These are phyloP conservation scores for Trichocladium uniseriatum DNA, from an alignment of 495 filamentous ascomycete genomes.

Conservation along the genomic window DNA sequence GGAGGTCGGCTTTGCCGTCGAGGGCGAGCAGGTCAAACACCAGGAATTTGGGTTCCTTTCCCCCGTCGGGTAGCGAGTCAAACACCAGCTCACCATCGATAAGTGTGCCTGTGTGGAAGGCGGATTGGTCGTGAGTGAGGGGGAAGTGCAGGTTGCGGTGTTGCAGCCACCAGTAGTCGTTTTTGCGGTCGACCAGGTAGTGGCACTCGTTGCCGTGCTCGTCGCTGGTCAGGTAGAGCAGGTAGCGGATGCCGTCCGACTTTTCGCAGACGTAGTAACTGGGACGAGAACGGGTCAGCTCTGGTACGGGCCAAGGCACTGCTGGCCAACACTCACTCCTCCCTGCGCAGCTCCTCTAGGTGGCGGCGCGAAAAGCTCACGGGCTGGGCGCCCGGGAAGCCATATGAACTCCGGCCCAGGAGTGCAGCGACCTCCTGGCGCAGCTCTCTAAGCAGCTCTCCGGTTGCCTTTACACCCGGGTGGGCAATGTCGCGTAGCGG, in stretches of 20 bases:
- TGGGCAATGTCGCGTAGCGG: slow-evolving; percentile 39
- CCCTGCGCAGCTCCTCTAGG: slow-evolving; percentile 60
- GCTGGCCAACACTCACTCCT: slow-evolving; percentile 50
- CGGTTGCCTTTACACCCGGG: slow-evolving; percentile 58
- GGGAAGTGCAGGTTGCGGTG: slow-evolving; percentile 78
- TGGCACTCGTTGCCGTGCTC: slow-evolving; percentile 46
- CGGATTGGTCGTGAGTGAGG: slow-evolving; percentile 46
- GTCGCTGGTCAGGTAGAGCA: slow-evolving; percentile 70
- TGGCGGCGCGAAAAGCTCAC: slow-evolving; percentile 79
- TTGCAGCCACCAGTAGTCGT: slow-evolving; percentile 73
- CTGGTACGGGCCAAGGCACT: neutral
- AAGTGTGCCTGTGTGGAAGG: slow-evolving; percentile 71
- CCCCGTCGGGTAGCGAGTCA: slow-evolving; percentile 55
- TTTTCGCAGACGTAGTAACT: slow-evolving; percentile 98
- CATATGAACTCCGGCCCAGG: slow-evolving; percentile 53
- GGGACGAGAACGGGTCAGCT: neutral
- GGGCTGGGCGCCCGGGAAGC: slow-evolving; percentile 90
- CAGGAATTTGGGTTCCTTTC: slow-evolving; percentile 63
- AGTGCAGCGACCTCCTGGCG: slow-evolving; percentile 67
- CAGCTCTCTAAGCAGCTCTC: slow-evolving; percentile 48
- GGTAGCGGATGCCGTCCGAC: slow-evolving; percentile 88
- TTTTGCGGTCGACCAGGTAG: slow-evolving; percentile 93
- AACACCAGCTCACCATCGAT: slow-evolving; percentile 90
- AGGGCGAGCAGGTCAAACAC: slow-evolving; percentile 89
- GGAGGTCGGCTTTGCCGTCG: slow-evolving; percentile 65